phyloP scores from a whole-genome alignment of 345 rosid species.

The Eutrema heterophyllum region DNA sequence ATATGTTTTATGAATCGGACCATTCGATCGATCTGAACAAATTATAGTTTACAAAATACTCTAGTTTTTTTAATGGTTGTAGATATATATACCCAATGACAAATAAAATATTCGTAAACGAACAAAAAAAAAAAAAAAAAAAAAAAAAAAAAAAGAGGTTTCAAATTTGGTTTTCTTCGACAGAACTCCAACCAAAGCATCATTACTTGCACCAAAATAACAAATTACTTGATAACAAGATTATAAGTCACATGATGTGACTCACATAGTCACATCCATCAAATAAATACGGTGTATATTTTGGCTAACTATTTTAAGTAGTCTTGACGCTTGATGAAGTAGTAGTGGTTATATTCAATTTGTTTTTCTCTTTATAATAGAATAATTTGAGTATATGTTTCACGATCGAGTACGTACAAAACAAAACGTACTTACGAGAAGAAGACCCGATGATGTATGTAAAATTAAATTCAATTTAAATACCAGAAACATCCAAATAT shows the following conservation, averaged over 20 bases:
- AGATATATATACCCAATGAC: neutral
- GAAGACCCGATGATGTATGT: slow-evolving; percentile 1
- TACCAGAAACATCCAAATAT: slow-evolving; percentile 16
- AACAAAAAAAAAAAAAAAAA: neutral
- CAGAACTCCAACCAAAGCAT: neutral
- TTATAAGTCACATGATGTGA: neutral
- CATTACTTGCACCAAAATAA: too few relatives aligned
- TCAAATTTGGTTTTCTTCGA: neutral
- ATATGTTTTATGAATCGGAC: neutral
- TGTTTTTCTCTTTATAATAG: neutral
- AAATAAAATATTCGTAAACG: neutral
- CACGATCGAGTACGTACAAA: slow-evolving; percentile 10
- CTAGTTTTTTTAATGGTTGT: neutral
- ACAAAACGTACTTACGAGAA: slow-evolving; percentile 19
- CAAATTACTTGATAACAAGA: neutral
- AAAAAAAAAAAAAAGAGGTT: neutral
- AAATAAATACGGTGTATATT: neutral
- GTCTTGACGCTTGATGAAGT: neutral
- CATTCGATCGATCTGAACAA: neutral
- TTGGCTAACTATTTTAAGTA: neutral
- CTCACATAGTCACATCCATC: neutral
- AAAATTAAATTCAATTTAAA: slow-evolving; percentile 2
- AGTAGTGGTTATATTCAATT: neutral
- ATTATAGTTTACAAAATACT: neutral
- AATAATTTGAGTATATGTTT: neutral